phyloP scores from a whole-genome alignment of 169 alveolate species.

The Amoebophrya sp. region DNA sequence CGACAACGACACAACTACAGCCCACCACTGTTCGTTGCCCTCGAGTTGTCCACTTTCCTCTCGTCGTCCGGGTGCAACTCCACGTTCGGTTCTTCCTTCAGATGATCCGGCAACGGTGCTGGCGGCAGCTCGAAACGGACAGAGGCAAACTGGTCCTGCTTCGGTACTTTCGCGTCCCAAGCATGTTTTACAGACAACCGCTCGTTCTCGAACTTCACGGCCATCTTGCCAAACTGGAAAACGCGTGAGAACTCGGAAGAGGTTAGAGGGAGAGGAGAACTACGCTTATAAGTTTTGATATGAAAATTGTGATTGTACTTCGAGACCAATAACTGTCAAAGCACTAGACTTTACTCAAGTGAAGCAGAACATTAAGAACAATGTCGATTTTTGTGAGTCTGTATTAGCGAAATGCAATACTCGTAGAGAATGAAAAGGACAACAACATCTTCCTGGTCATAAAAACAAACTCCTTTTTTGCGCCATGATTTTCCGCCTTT shows the following conservation, averaged over 20 bases:
- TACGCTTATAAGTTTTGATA: too few species aligned
- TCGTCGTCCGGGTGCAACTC: not conserved
- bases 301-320: too few species aligned
- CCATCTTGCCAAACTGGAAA: not conserved
- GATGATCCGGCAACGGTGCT: not conserved
- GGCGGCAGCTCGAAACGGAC: not conserved
- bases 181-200: not conserved
- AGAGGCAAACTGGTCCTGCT: not conserved
- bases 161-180: not conserved
- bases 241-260: not conserved
- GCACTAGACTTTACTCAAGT: too few species aligned
- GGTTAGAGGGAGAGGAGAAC: too few species aligned
- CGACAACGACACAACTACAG: not conserved
- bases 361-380: too few species aligned
- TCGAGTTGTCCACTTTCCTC: not conserved
- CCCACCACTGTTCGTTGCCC: not conserved
- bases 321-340: too few species aligned
- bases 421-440: too few species aligned
- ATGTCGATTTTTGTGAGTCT: too few species aligned
- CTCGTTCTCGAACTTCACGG: not conserved
- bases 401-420: too few species aligned
- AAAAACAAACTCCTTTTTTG: not conserved
- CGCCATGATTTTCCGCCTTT: not conserved
- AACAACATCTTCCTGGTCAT: too few species aligned
- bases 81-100: not conserved